Base-by-base conservation (phyloP, 257 asterid species). In the Solanum acaule region DNA sequence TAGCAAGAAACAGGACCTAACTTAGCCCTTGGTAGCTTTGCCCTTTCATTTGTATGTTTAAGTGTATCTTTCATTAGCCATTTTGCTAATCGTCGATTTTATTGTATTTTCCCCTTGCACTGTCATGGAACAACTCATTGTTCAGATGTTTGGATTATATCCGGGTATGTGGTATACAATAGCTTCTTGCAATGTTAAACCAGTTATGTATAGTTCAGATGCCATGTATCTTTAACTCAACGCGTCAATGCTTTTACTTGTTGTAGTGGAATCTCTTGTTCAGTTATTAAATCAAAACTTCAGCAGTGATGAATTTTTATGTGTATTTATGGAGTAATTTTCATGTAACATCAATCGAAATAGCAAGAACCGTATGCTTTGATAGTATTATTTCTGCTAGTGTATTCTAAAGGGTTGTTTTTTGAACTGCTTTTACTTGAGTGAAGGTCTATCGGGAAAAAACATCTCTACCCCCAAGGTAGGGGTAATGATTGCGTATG, bases 111-210 rank as follows among this genome's bases (percentile, higher is more conserved):
- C n/a, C 88, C 25, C 70, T 15, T 86, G 79, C 88, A 72, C 56
- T 87, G 78, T 90, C 70, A 78, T 87, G 67, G 83, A 88, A 79
- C 89, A n/a, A 87, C 72, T 86, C 86, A 82, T 91, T 87, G 90
- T 86, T 75, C 78, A 75, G 35, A 87, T 88, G 84, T 89, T 88
- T 88, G 88, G 56, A 86, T 88, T 77, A 87, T 37, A 59, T 59
- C 85, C 63, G 70, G 11, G 42, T 85, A 90, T 79, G 88, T 87
- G 33, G 29, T 52, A 42, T 86, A 14, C 44, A 72, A 63, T 77
- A 67, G 23, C 89, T 22, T 65, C 87, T 88, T 88, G 59, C 31
- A 29, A 38, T 38, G 83, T 23, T 38, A 15, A 76, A 76, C 34
- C 59, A 23, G 56, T 40, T 75, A 61, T 35, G 44, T 34, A 5